These are phyloP conservation scores for Pseudopithomyces maydicus DNA, from an alignment of 2,329 filamentous ascomycete genomes.

Conservation along the genomic window DNA sequence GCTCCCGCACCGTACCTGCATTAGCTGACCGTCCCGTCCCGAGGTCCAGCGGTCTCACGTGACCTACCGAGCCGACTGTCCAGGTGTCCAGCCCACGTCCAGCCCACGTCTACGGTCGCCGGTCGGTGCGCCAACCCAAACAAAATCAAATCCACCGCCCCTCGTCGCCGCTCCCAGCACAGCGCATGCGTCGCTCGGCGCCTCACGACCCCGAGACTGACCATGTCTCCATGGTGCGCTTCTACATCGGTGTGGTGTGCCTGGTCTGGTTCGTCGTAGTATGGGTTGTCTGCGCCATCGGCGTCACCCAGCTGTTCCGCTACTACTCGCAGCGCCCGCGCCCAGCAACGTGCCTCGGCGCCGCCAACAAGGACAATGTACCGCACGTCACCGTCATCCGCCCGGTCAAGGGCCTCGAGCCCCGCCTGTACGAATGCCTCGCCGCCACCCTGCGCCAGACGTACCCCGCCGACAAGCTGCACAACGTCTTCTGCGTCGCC, in stretches of 20 bases:
- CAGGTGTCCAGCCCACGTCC: conserved; percentile 12
- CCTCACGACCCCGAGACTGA: conserved; percentile 26
- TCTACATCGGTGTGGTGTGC: conserved; percentile 52
- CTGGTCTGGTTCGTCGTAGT: conserved; percentile 63
- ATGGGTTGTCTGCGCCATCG: conserved; percentile 61
- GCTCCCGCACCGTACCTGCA: conserved; percentile 3
- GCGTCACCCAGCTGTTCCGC: conserved; percentile 64
- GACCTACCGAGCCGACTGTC: not conserved
- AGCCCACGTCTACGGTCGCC: conserved; percentile 11
- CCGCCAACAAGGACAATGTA: conserved; percentile 52
- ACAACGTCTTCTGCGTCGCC: conserved; percentile 81
- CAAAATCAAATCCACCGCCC: conserved; percentile 2
- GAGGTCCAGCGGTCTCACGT: not conserved
- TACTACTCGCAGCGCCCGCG: conserved; percentile 56
- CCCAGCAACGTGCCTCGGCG: conserved; percentile 48
- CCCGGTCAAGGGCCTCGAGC: conserved; percentile 90
- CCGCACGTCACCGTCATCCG: conserved; percentile 90
- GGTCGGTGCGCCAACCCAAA: conserved; percentile 17
- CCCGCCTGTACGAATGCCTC: conserved; percentile 88
- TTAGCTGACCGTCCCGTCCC: not conserved
- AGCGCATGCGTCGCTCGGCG: conserved; percentile 42
- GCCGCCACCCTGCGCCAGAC: conserved; percentile 81
- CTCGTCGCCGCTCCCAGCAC: not conserved
- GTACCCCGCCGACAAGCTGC: conserved; percentile 77
- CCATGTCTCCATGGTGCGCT: conserved; percentile 40